These are phyloP conservation scores for Chloranthus sessilifolius DNA, from an alignment of 164 flowering plant genomes.

Conservation along the genomic window DNA sequence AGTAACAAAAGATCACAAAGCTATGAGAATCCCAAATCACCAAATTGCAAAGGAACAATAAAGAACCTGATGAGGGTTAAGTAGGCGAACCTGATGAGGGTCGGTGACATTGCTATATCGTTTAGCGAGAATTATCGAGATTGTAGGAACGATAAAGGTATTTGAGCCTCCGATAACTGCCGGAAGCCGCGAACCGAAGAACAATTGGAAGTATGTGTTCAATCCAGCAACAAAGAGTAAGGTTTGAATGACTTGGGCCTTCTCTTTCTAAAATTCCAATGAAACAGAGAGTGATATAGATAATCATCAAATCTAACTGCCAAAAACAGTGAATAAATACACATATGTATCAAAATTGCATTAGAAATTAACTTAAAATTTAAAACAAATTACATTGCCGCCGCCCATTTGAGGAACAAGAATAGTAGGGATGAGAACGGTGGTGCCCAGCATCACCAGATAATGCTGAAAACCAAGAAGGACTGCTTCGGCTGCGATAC, in stretches of 20 bases:
- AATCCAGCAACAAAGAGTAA: slow-evolving; percentile 91
- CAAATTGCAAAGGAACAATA: not conserved
- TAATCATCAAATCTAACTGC: no score
- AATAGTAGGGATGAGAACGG: slow-evolving; percentile 53
- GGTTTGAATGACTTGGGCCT: slow-evolving; percentile 89
- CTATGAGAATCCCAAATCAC: no score
- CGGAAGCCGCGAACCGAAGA: slow-evolving; percentile 86
- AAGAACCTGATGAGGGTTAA: no score
- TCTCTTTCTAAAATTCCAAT: slow-evolving; percentile 89
- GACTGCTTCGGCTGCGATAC: slow-evolving; percentile 51
- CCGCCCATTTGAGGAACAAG: slow-evolving; percentile 87
- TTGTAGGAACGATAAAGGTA: slow-evolving; percentile 85
- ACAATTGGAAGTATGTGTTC: slow-evolving; percentile 73
- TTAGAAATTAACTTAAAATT: no score
- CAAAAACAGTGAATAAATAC: no score
- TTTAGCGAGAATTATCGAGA: slow-evolving; percentile 81
- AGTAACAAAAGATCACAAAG: no score
- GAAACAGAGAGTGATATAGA: no score
- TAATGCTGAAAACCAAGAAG: slow-evolving; percentile 73
- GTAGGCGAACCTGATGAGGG: slow-evolving; percentile 48
- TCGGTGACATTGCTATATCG: slow-evolving; percentile 55
- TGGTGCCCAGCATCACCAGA: slow-evolving; percentile 54
- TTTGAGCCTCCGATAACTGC: slow-evolving; percentile 89
- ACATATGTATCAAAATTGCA: no score
- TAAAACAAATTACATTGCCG: slow-evolving; percentile 55